Evolutionary conservation across 2,329 filamentous ascomycete species (phyloP), one percentile per base, ranked within the genome.

Genomic region (Aspergillus neoniger): DNA sequence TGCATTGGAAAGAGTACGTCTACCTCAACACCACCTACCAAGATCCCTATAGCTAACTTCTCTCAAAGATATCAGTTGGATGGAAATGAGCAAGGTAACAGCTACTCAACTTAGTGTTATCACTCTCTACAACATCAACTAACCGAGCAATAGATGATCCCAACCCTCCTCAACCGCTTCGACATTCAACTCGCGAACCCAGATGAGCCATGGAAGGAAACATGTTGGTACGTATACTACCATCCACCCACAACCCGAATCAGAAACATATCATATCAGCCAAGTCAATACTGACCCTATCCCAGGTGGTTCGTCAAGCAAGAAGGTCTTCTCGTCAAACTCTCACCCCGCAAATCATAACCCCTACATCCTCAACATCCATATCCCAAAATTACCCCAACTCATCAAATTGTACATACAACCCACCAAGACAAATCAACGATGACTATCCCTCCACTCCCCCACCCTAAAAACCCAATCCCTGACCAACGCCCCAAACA

Each of bases 401-500:
- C 0, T 3, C 25, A 43, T 19, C 7, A 43, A 17, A 17, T 2
- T 43, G 39, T n/a, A 43, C 15, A 43, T 17, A n/a, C 39, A 17
- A 10, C 14, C 17, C 7, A 51, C 32, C 43, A 17, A 15, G 5
- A 14, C 12, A 30, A 30, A 30, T 12, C 32, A 14, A 36, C 47
- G 17, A 21, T 14, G 41, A 21, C 58, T 58, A 60, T 38, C 57
- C 60, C 66, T 58, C 68, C 68, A 69, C 64, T 69, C 68, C 23
- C 61, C 21, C 58, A 67, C 62, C 36, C 70, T 59, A n/a, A 14
- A 4, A 47, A 71, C 54, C 70, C 70, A 72, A 53, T 72, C 67
- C 51, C 65, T 59, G 51, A 72, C 68, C 60, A 72, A 66, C 48
- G 67, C 68, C 54, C 62, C 69, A 64, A 72, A 72, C 55, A 72